Base-by-base conservation (phyloP, 2,329 filamentous ascomycete species). In the Hypoxylon sp. region DNA sequence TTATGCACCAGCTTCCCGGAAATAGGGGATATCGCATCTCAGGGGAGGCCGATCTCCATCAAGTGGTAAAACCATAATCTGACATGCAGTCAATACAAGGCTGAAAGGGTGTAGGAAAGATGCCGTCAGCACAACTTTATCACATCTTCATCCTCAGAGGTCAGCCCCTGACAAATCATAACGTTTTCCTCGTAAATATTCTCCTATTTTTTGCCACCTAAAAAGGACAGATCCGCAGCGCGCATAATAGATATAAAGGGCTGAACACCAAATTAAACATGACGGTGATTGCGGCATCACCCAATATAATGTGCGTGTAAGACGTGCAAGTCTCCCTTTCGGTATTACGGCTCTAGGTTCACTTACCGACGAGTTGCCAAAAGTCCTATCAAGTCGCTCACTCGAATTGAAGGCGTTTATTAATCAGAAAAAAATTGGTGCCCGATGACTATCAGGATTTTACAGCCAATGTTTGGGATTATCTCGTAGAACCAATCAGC, bases 41-140 rank as follows among this genome's bases (percentile, higher is more conserved):
- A 51, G 33, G 47, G 35, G 11, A 47, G 46, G 50, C 17, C 59
- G 57, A 63, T 68, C 66, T 60, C 61, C 22, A 67, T 63, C 51
- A 52, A 58, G 53, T 37, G 50, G 46, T 48, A 29, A 55, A 67
- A 61, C 63, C 57, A 67, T 68, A 71, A 71, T 71, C 66, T 71
- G 63, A 71, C 69, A 65, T 71, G 69, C 69, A 67, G 66, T 53
- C 47, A 58, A 69, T 70, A 67, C 59, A 69, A 69, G 66, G 69
- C 69, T 69, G 66, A 63, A 54, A 50, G 58, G 64, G 66, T 69
- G 63, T 71, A 59, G 33, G 44, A 51, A 60, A 62, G 54, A 46
- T 63, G 63, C 50, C 31, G 68, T 68, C 59, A 71, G 65, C 61
- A 60, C 44, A 42, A 46, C 55, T 29, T 31, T 26, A 29, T 46